Conservation (phyloP, 176 grass and related monocot species). For the Lolium rigidum region DNA sequence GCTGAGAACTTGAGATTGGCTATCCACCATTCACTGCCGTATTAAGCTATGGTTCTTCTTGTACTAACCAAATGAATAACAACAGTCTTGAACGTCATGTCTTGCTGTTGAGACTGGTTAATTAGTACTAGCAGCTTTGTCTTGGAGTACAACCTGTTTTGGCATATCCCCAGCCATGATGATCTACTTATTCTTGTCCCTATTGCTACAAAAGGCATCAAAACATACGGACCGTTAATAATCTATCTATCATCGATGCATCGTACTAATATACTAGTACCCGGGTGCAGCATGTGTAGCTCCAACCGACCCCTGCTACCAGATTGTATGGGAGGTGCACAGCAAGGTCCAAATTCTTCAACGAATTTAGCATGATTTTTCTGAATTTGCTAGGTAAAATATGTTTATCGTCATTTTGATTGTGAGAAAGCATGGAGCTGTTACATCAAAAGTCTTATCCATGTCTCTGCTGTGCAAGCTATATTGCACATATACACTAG, state of each 20-base stretch:
- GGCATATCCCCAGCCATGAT: slow-evolving; percentile 26
- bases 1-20: neutral
- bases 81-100: slow-evolving; percentile 14
- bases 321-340: neutral
- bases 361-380: neutral
- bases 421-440: neutral
- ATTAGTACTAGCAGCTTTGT: neutral
- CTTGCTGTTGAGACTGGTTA: neutral
- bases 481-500: slow-evolving; percentile 27
- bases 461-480: slow-evolving; percentile 16
- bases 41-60: slow-evolving; percentile 14
- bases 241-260: neutral
- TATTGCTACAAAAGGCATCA: slow-evolving; percentile 4
- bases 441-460: slow-evolving; percentile 21
- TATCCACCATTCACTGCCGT: slow-evolving; percentile 3
- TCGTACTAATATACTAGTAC: slow-evolving; percentile 15
- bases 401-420: slow-evolving; percentile 12
- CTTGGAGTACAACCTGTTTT: neutral
- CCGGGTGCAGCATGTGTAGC: neutral
- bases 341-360: slow-evolving; percentile 8
- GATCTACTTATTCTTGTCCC: slow-evolving; percentile 13
- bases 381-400: neutral
- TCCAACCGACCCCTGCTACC: neutral
- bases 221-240: slow-evolving; percentile 24
- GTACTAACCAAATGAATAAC: neutral